Conservation (phyloP, 2,329 filamentous ascomycete species). For the Emmonsiellopsis sp. region DNA sequence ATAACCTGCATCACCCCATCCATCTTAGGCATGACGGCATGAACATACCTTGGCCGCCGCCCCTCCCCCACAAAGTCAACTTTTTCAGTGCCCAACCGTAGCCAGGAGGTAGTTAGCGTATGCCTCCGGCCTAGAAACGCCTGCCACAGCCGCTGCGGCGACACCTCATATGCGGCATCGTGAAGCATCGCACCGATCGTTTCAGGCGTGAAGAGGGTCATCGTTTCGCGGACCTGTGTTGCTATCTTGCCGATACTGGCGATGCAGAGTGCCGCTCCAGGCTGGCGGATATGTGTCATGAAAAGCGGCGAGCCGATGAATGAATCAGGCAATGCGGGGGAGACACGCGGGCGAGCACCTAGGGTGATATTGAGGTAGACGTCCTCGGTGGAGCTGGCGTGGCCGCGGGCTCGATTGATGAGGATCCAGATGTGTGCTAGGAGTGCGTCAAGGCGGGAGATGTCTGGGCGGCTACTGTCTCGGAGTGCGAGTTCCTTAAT, state of each 20-base stretch:
- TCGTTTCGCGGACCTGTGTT: no score
- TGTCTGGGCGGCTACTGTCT: slow-evolving; percentile 4
- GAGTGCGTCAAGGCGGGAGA: slow-evolving; percentile 38
- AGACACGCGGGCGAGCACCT: slow-evolving; percentile 31
- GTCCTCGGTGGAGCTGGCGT: slow-evolving; percentile 14
- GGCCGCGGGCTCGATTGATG: slow-evolving; percentile 33
- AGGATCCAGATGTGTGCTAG: slow-evolving; percentile 39
- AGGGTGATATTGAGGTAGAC: slow-evolving; percentile 35
- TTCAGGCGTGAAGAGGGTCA: slow-evolving; percentile 25
- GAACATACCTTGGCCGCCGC: slow-evolving; percentile 26
- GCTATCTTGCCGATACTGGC: no score
- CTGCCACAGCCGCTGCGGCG: slow-evolving; percentile 41
- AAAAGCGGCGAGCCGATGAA: slow-evolving; percentile 40
- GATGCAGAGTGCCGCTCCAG: slow-evolving; percentile 14
- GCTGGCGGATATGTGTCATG: slow-evolving; percentile 25
- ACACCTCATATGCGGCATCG: slow-evolving; percentile 34
- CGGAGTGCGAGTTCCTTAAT: slow-evolving; percentile 21
- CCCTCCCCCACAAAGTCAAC: slow-evolving; percentile 29
- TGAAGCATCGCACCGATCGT: slow-evolving; percentile 34
- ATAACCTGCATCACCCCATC: slow-evolving; percentile 37
- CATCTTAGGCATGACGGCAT: slow-evolving; percentile 33
- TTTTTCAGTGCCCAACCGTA: slow-evolving; percentile 28
- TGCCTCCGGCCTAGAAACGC: slow-evolving; percentile 36
- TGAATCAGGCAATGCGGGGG: slow-evolving; percentile 29
- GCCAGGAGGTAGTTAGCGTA: slow-evolving; percentile 29